Conservation (phyloP, 164 flowering plant genomes). For the Pachysandra terminalis region DNA sequence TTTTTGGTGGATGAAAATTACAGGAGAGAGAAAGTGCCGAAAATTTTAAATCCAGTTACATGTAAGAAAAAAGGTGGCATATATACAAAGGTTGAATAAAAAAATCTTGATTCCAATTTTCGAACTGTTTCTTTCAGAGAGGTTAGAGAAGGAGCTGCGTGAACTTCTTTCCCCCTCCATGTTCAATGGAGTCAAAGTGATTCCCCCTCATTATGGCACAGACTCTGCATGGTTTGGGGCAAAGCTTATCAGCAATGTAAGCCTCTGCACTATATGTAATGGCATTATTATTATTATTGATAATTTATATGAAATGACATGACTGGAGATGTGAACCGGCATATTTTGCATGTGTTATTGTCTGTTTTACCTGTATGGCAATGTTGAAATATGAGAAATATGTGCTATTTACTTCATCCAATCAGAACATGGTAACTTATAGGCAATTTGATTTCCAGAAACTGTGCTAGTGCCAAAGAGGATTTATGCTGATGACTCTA, state of each 20-base stretch:
- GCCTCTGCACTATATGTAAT: constrained; percentile 14
- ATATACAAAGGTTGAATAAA: neutral
- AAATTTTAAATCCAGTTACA: neutral
- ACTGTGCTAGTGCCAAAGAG: too few relatives aligned
- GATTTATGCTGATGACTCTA: too few relatives aligned
- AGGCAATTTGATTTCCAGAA: neutral
- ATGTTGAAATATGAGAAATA: too few relatives aligned
- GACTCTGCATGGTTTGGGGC: constrained; percentile 94
- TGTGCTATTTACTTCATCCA: too few relatives aligned
- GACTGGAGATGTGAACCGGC: too few relatives aligned
- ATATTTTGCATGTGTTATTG: too few relatives aligned
- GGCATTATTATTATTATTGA: too few relatives aligned
- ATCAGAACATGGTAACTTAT: neutral
- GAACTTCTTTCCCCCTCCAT: constrained; percentile 42
- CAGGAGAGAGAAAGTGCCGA: neutral
- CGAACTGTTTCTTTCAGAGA: constrained; percentile 42
- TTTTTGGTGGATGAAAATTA: neutral
- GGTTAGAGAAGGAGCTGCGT: constrained; percentile 77
- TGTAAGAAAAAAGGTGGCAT: neutral
- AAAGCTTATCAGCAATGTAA: constrained; percentile 81
- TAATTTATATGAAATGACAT: too few relatives aligned
- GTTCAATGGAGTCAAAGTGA: constrained; percentile 59
- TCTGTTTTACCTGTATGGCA: too few relatives aligned
- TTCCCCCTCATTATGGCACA: constrained; percentile 79
- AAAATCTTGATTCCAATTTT: constrained; percentile 4